These are phyloP conservation scores for Russula compacta DNA, from an alignment of 768 basidiomycete genomes.

Conservation along the genomic window DNA sequence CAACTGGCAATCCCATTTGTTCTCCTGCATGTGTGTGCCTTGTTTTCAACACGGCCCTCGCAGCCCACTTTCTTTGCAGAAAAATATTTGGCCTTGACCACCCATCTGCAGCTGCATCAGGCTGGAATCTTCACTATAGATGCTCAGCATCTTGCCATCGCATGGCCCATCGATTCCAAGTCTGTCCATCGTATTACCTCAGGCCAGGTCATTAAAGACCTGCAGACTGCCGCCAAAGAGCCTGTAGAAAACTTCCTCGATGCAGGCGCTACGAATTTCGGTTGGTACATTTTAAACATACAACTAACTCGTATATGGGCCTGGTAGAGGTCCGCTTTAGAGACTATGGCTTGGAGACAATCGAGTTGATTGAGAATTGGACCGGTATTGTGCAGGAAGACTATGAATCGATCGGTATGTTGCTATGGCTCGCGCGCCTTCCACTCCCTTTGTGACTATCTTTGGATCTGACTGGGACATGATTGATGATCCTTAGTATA, in stretches of 20 bases:
- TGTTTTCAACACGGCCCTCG: neutral
- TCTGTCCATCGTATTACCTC: no score
- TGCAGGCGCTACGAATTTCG: conserved; percentile 80
- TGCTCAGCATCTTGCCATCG: neutral
- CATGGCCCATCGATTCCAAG: conserved; percentile 17
- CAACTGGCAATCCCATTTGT: no score
- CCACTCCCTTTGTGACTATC: neutral
- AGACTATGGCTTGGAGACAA: conserved; percentile 68
- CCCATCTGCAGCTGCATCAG: neutral
- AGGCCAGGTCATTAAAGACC: conserved; percentile 63
- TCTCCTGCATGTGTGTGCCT: no score
- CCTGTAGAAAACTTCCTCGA: conserved; percentile 94
- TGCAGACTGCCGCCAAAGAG: conserved; percentile 93
- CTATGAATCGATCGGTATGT: conserved; percentile 68
- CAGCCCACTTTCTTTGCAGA: neutral
- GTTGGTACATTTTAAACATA: conserved; percentile 33
- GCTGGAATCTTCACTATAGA: neutral
- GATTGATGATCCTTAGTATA: no score
- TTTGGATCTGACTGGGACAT: neutral
- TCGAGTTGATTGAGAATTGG: conserved; percentile 93
- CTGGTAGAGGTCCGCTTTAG: conserved; percentile 78
- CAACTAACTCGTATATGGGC: neutral
- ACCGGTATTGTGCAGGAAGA: conserved; percentile 72
- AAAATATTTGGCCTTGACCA: neutral
- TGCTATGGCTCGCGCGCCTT: neutral